Base-by-base conservation (phyloP, 2,329 filamentous ascomycete species). In the Mycosphaerella arachidis region DNA sequence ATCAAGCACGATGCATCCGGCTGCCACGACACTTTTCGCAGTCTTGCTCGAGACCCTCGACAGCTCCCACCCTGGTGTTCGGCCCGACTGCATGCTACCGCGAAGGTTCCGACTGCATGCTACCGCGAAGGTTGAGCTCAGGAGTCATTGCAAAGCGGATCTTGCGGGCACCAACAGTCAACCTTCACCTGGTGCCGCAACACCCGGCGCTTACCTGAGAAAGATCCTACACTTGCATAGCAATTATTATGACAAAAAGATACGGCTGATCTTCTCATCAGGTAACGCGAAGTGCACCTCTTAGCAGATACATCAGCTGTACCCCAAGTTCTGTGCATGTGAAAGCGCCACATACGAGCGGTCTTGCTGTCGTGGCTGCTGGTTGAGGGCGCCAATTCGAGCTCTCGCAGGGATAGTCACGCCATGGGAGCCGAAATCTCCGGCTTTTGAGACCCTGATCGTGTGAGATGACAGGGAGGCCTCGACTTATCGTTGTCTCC, bases 21-120 rank as follows among this genome's bases (percentile, higher is more conserved):
- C 40, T 48, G n/a, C 54, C 54, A 56, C 29, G 43, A 18, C 7
- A 33, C 9, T 54, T 5, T 35, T 56, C 45, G n/a, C 27, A 20
- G 30, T 46, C 35, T 18, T 40, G 18, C 20, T 46, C 6, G 7
- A 20, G 20, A 13, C 35, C 40, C 40, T 45, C 29, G 43, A 54
- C 29, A 46, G 13, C 29, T 50, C 20, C n/a, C 29, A 30, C n/a
- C 29, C 18, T 52, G 29, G 45, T 40, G 37, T 57, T 62, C 60
- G 60, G 63, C 30, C 60, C 60, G 60, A 59, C 24, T 61, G 58
- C 57, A 20, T 46, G 52, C 53, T 58, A 55, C 52, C 58, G 58
- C 33, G 46, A n/a, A n/a, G n/a, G n/a, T n/a, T n/a, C 60, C 60
- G 60, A 59, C 24, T 61, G 58, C 57, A 20, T 46, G 52, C 53